A percentile compares a stretch with the other conserved stretches of the same genome.
Conservation (phyloP, 2,329 filamentous ascomycete species). For the Paecilomyces fulvus region DNA sequence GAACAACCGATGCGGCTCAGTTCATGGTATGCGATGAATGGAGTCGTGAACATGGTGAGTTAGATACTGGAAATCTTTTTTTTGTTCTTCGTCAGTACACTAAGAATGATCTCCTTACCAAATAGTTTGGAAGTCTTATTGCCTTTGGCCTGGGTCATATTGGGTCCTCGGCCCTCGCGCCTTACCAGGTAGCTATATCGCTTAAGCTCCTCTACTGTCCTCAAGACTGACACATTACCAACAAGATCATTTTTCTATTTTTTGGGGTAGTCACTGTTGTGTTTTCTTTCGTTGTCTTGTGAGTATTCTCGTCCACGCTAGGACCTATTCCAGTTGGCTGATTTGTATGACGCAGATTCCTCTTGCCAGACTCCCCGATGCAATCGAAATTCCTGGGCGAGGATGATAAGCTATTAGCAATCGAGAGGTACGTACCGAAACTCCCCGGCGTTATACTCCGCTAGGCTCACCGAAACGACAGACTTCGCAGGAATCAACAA, state of each 20-base stretch:
- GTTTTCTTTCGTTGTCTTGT: conserved; percentile 44
- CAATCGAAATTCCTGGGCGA: conserved; percentile 49
- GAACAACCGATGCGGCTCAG: conserved; percentile 45
- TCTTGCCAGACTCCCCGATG: conserved; percentile 58
- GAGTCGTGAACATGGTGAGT: conserved; percentile 44
- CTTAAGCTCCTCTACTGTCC: neutral
- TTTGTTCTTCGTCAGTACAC: neutral
- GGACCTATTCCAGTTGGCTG: neutral
- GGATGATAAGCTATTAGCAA: conserved; percentile 49
- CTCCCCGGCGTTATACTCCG: neutral
- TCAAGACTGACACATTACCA: neutral
- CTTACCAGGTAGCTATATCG: conserved; percentile 42
- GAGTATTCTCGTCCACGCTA: conserved; percentile 2
- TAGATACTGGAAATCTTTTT: neutral
- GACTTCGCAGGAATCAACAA: conserved; percentile 43
- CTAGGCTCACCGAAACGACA: conserved; percentile 7
- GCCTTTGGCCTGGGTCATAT: conserved; percentile 47
- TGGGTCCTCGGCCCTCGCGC: conserved; percentile 32
- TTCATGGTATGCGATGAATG: conserved; percentile 50
- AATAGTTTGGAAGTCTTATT: conserved; percentile 42
- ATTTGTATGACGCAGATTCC: conserved; percentile 19
- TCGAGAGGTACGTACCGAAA: conserved; percentile 38
- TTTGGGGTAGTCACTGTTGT: conserved; percentile 45
- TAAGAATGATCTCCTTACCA: neutral
- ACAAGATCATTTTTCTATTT: conserved; percentile 41